Evolutionary conservation across 495 filamentous ascomycete genomes (phyloP).

Genomic region (Pyrenula aspistea): DNA sequence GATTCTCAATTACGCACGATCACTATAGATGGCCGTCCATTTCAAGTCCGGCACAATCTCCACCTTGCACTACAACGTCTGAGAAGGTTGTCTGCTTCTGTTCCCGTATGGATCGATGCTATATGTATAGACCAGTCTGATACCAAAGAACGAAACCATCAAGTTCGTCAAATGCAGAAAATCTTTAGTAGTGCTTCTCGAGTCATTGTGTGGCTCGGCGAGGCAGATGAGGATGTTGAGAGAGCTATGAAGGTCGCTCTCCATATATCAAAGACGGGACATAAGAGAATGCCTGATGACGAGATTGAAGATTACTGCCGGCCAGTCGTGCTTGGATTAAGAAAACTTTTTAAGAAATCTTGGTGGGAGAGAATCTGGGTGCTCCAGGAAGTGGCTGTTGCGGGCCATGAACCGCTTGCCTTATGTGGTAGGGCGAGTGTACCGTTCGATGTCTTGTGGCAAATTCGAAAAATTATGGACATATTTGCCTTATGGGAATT

Average conservation of each 20-base stretch:
- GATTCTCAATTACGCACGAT: too few species aligned
- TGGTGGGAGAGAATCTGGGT: neutral
- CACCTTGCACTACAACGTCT: neutral
- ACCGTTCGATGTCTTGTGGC: too few species aligned
- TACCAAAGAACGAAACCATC: neutral
- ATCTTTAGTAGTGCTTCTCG: neutral
- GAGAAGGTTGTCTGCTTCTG: neutral
- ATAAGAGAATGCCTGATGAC: neutral
- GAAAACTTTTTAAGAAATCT: neutral
- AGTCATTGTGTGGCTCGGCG: neutral
- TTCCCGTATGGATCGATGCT: neutral
- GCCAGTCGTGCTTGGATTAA: neutral
- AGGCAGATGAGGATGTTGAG: too few species aligned
- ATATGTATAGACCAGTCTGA: neutral
- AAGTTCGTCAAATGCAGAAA: neutral
- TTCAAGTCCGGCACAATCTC: neutral
- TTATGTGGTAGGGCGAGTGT: neutral
- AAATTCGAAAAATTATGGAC: too few species aligned
- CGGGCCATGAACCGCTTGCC: neutral
- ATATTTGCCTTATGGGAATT: too few species aligned
- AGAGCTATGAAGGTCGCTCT: too few species aligned
- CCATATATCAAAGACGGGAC: too few species aligned
- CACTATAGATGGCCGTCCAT: neutral
- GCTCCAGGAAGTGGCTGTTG: neutral
- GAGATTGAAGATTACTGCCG: too few species aligned